phyloP scores from a whole-genome alignment of 1,139 yeast species.

The Blastobotrys serpentis region DNA sequence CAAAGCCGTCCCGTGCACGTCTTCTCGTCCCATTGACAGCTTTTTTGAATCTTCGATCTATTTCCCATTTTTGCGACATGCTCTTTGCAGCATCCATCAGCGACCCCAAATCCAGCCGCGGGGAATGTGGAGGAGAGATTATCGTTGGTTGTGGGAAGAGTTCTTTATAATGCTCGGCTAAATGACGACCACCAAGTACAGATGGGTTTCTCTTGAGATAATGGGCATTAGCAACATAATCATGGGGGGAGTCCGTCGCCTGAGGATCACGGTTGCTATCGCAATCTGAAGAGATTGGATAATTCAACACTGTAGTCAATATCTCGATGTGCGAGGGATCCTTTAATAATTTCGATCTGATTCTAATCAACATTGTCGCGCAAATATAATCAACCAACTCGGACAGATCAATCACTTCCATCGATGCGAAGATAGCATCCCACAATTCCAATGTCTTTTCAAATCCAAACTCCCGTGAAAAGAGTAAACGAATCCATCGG shows the following conservation, averaged over 20 bases:
- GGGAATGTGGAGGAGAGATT: conserved; percentile 18
- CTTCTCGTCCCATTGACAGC: conserved; percentile 16
- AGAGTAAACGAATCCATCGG: conserved; percentile 51
- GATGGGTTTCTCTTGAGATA: conserved; percentile 31
- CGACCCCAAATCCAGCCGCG: conserved; percentile 26
- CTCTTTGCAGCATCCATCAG: conserved; percentile 28
- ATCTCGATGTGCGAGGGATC: conserved; percentile 33
- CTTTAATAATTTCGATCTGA: conserved; percentile 31
- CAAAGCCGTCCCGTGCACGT: conserved; percentile 12
- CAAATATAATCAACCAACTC: conserved; percentile 38
- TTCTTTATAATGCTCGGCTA: conserved; percentile 29
- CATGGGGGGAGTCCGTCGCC: conserved; percentile 24
- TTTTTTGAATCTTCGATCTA: conserved; percentile 25
- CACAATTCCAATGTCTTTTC: conserved; percentile 35
- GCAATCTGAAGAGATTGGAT: conserved; percentile 28
- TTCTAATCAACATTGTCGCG: conserved; percentile 36
- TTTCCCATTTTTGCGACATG: conserved; percentile 25
- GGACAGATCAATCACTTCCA: conserved; percentile 16
- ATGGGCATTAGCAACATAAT: conserved; percentile 34
- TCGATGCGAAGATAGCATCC: conserved; percentile 42
- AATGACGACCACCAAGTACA: conserved; percentile 32
- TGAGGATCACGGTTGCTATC: neutral
- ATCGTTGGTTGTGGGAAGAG: conserved; percentile 12
- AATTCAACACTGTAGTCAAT: conserved; percentile 35
- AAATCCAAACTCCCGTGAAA: conserved; percentile 50